Base-by-base conservation (phyloP, 1,284 basidiomycete species). In the Filobasidium uniguttulatum region DNA sequence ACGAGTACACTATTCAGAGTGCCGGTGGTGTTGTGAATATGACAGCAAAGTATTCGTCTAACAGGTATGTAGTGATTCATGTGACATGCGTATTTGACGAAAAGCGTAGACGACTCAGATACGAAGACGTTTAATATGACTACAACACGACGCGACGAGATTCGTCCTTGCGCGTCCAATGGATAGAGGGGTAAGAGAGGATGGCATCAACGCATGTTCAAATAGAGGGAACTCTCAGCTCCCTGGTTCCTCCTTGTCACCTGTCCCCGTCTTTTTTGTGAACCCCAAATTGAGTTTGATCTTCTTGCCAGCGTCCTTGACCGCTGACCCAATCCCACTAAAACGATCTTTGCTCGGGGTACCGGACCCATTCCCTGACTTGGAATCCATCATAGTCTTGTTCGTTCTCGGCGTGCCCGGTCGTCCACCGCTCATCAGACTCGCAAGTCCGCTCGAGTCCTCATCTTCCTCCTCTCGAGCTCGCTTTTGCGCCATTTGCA, bases 241-340 rank as follows among this genome's bases (percentile, higher is more conserved):
- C n/a, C 37, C 25, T 19, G 41, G 15, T 12, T 15, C 35, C 34
- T 37, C 46, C n/a, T 35, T n/a, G 15, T 31, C 28, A 3, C 22
- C 29, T 10, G 25, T 14, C 12, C 20, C 23, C 28, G 15, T 48
- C 44, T 47, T 55, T 29, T 36, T 55, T 6, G 50, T 51, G 35
- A 55, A 52, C 14, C 57, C 55, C 9, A 60, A 43, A 34, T 55
- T 83, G 52, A 86, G 70, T 69, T 83, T 84, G 60, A 86, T 76
- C 68, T 83, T 83, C 70, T 81, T 83, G 33, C 79, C 78, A 50
- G 77, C 76, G 50, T 81, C 80, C 60, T 81, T 79, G 8, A 73
- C 73, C 12, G 69, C 65, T 65, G 78, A 78, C 46, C 69, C 46
- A 7, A 52, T 44, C 17, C 47, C 36, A n/a, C 40, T 44, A 23